Evolutionary conservation across 371 early-diverging fungal species (phyloP).

Genomic region (Neoconidiobolus thromboides): DNA sequence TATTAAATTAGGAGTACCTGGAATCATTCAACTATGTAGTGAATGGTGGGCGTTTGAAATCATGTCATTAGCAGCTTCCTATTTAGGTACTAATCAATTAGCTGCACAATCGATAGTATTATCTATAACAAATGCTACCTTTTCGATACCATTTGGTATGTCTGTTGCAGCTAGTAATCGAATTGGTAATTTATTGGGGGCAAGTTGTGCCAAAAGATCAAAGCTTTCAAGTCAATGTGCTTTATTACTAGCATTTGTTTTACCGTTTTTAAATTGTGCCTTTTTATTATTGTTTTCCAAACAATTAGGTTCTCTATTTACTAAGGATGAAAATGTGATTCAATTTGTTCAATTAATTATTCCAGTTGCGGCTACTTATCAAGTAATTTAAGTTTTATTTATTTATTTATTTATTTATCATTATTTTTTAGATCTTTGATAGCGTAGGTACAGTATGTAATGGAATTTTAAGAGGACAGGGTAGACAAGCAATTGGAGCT

Average conservation of each 20-base stretch:
- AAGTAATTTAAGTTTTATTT: conserved; percentile 44
- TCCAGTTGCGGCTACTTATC: conserved; percentile 63
- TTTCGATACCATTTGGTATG: conserved; percentile 32
- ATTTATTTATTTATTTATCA: conserved; percentile 33
- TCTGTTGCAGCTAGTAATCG: conserved; percentile 53
- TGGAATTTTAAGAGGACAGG: conserved; percentile 51
- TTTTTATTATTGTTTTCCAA: conserved; percentile 11
- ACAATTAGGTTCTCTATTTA: conserved; percentile 25
- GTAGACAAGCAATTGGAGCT: conserved; percentile 48
- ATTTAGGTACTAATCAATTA: conserved; percentile 48
- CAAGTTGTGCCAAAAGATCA: conserved; percentile 13
- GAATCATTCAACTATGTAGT: conserved; percentile 45
- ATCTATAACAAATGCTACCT: conserved; percentile 42
- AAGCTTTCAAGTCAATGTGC: conserved; percentile 16
- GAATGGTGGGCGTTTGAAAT: conserved; percentile 59
- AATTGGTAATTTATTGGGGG: conserved; percentile 55
- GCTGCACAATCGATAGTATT: conserved; percentile 72
- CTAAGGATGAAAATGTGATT: conserved; percentile 43
- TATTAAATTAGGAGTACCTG: conserved; percentile 34
- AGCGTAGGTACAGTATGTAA: conserved; percentile 41
- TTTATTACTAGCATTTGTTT: conserved; percentile 20
- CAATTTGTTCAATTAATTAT: conserved; percentile 40
- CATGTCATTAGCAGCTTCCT: conserved; percentile 52
- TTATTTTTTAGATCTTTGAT: conserved; percentile 49
- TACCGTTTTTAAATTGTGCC: conserved; percentile 17